phyloP scores from a whole-genome alignment of 1,139 yeast genomes.

The Lodderomyces beijingensis region DNA sequence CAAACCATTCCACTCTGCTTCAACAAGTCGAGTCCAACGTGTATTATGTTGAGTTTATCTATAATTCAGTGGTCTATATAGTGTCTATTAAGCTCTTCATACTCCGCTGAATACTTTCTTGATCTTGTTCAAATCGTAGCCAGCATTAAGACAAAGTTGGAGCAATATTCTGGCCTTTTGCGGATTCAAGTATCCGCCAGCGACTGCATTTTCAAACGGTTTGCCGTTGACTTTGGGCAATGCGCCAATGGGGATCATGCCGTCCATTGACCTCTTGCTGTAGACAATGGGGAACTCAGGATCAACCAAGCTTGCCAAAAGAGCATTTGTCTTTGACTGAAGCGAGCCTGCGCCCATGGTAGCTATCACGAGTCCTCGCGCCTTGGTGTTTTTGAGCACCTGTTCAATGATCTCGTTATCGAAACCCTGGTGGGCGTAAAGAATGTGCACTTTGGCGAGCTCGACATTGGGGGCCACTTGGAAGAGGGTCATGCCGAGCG shows the following conservation, averaged over 20 bases:
- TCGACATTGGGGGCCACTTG: slow-evolving; percentile 13
- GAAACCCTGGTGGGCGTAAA: slow-evolving; percentile 61
- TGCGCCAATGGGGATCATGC: slow-evolving; percentile 34
- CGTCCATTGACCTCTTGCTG: slow-evolving; percentile 62
- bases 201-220: slow-evolving; percentile 29
- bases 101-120: slow-evolving; percentile 46
- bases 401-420: slow-evolving; percentile 44
- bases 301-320: slow-evolving; percentile 23
- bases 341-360: slow-evolving; percentile 72
- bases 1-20: too few species aligned
- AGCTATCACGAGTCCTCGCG: slow-evolving; percentile 57
- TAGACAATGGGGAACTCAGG: slow-evolving; percentile 52
- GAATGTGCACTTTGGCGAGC: slow-evolving; percentile 45
- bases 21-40: too few species aligned
- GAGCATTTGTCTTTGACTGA: slow-evolving; percentile 46
- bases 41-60: too few species aligned
- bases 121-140: slow-evolving; percentile 36
- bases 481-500: slow-evolving; percentile 47
- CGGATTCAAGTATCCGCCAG: slow-evolving; percentile 66
- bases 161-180: slow-evolving; percentile 60
- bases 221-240: slow-evolving; percentile 26
- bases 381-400: slow-evolving; percentile 37
- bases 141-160: slow-evolving; percentile 52
- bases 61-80: too few species aligned
- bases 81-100: slow-evolving; percentile 2